Evolutionary conservation across 2,329 filamentous ascomycete genomes (phyloP).

Genomic region (Raffaelea ambrosiae): DNA sequence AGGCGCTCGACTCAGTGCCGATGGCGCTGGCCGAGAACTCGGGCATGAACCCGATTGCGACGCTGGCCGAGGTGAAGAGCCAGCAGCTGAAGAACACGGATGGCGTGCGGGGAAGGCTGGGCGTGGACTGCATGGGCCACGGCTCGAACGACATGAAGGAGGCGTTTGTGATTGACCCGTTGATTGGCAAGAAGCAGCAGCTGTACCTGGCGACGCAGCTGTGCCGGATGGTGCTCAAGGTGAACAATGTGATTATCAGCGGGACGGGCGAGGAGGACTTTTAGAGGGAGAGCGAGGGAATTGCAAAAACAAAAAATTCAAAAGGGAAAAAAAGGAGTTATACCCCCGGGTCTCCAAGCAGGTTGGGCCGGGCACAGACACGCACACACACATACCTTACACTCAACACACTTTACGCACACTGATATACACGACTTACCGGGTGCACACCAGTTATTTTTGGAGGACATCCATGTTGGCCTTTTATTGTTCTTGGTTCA

Average conservation of each 20-base stretch:
- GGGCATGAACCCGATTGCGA: constrained; percentile 90
- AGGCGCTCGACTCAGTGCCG: constrained; percentile 85
- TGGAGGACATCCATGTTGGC: no score
- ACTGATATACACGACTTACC: no score
- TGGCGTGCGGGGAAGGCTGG: constrained; percentile 52
- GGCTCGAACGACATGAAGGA: constrained; percentile 97
- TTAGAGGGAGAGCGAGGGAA: constrained; percentile 33
- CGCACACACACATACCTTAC: no score
- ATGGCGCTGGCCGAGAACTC: constrained; percentile 98
- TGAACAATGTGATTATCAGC: constrained; percentile 92
- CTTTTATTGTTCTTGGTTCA: no score
- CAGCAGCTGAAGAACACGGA: constrained; percentile 73
- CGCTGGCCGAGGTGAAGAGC: constrained; percentile 89
- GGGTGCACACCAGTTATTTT: no score
- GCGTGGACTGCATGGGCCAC: constrained; percentile 95
- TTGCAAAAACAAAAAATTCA: background rate
- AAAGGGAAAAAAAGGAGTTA: background rate
- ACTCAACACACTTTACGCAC: no score
- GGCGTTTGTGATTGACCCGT: constrained; percentile 93
- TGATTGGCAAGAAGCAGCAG: constrained; percentile 98
- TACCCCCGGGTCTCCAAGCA: background rate
- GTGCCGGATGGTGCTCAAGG: constrained; percentile 95
- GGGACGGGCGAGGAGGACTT: constrained; percentile 83
- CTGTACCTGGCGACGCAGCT: constrained; percentile 92
- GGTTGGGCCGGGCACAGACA: background rate